phyloP scores from a whole-genome alignment of 2,329 filamentous ascomycete genomes.

The Calonectria multiphialidica region DNA sequence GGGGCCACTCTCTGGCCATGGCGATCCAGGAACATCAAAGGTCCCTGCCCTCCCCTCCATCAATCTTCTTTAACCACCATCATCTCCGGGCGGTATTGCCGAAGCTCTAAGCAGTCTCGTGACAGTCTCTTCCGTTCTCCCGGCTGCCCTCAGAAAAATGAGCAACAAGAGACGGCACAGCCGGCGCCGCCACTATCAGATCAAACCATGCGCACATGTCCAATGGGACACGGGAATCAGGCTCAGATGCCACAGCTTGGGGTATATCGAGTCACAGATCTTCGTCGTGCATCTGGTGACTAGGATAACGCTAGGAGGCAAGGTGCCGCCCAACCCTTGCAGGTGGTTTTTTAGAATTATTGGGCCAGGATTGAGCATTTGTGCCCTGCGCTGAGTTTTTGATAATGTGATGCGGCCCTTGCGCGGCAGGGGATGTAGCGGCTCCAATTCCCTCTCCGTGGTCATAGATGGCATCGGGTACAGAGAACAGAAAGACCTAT shows the following conservation, averaged over 20 bases:
- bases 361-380: not conserved
- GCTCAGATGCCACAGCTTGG: not conserved
- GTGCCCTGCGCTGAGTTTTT: conserved; percentile 6
- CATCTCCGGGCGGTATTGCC: conserved; percentile 18
- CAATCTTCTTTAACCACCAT: not conserved
- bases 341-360: conserved; percentile 2
- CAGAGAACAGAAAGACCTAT: not conserved
- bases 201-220: not conserved
- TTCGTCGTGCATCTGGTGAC: not conserved
- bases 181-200: not conserved
- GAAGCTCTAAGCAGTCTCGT: conserved; percentile 21
- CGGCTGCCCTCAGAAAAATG: not conserved
- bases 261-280: conserved; percentile 7
- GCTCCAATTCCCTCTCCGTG: not conserved
- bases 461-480: not conserved
- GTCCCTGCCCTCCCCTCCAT: not conserved
- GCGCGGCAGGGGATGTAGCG: not conserved
- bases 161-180: not conserved
- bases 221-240: not conserved
- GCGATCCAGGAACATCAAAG: not conserved
- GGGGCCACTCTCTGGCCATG: conserved; percentile 17
- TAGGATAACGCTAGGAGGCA: not conserved
- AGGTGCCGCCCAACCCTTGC: conserved; percentile 2
- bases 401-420: conserved; percentile 20
- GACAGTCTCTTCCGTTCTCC: conserved; percentile 2